Evolutionary conservation across 805 yeast species (phyloP).

Genomic region (Isabelozyma pseudorhagii): DNA sequence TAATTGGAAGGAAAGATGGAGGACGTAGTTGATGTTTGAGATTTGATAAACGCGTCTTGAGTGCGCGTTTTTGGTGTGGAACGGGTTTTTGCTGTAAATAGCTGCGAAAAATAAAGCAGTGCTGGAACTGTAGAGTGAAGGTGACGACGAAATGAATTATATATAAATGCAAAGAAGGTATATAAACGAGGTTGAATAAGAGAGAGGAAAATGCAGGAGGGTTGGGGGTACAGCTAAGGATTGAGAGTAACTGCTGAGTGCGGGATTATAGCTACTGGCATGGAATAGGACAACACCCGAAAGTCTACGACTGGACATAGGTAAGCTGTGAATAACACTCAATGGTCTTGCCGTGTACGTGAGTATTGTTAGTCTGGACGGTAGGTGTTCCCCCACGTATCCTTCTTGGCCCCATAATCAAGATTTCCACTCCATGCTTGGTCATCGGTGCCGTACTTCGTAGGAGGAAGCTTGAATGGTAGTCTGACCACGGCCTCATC

Average conservation of each 20-base stretch:
- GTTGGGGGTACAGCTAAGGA: too few relatives aligned
- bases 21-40: neutral
- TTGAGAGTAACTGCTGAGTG: too few relatives aligned
- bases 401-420: conserved; percentile 18
- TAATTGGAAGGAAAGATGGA: neutral
- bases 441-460: conserved; percentile 36
- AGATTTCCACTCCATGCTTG: conserved; percentile 45
- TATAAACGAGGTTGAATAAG: neutral
- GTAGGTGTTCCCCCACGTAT: conserved; percentile 20
- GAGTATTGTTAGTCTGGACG: neutral
- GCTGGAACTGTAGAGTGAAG: neutral
- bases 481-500: conserved; percentile 24
- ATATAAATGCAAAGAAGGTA: neutral
- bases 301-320: too few relatives aligned
- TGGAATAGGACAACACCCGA: too few relatives aligned
- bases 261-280: too few relatives aligned
- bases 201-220: too few relatives aligned
- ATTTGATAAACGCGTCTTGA: neutral
- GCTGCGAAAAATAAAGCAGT: neutral
- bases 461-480: conserved; percentile 55
- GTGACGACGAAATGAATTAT: too few relatives aligned
- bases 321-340: too few relatives aligned
- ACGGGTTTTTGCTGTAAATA: neutral
- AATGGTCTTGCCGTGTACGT: too few relatives aligned
- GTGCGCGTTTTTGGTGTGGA: neutral